Evolutionary conservation across 352 stramenopile species (phyloP).

Genomic region (Peronosclerospora sorghi): DNA sequence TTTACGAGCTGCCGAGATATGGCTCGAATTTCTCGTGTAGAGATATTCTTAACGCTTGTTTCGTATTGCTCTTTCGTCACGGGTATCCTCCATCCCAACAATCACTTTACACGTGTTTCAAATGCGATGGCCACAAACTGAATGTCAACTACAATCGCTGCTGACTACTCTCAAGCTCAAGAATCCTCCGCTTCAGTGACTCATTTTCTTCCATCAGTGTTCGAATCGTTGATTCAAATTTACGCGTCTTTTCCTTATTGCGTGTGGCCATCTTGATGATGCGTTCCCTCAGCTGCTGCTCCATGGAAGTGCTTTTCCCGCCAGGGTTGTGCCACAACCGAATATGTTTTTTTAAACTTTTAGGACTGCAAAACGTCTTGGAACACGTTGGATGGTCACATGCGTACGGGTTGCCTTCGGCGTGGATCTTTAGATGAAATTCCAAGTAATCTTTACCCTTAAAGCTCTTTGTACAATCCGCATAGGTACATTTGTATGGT

Average conservation of each 20-base stretch:
- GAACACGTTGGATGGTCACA: slow-evolving; percentile 70
- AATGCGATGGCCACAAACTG: too few relatives aligned
- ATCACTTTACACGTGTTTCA: too few relatives aligned
- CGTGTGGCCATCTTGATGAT: slow-evolving; percentile 81
- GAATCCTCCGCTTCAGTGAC: slow-evolving; percentile 47
- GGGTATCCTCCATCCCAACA: too few relatives aligned
- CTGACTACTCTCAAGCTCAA: slow-evolving; percentile 37
- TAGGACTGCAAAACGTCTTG: slow-evolving; percentile 79
- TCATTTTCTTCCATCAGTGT: slow-evolving; percentile 75
- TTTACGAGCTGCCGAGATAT: too few relatives aligned
- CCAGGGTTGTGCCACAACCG: slow-evolving; percentile 71
- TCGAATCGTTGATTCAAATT: slow-evolving; percentile 68
- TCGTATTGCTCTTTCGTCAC: neutral
- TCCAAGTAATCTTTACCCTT: slow-evolving; percentile 81
- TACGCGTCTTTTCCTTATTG: slow-evolving; percentile 76
- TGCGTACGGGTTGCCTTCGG: slow-evolving; percentile 68
- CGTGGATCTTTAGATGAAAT: slow-evolving; percentile 80
- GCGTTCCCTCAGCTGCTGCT: slow-evolving; percentile 71
- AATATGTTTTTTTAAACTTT: slow-evolving; percentile 80
- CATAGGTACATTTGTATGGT: slow-evolving; percentile 80
- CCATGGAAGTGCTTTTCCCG: slow-evolving; percentile 77
- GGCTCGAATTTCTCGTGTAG: too few relatives aligned
- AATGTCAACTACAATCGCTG: slow-evolving; percentile 8
- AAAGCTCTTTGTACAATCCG: slow-evolving; percentile 80
- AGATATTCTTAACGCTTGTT: neutral